A percentile compares a stretch with the other conserved stretches of the same genome.
Conservation (phyloP, 73 alveolate genomes). For the Tetrahymena borealis region DNA sequence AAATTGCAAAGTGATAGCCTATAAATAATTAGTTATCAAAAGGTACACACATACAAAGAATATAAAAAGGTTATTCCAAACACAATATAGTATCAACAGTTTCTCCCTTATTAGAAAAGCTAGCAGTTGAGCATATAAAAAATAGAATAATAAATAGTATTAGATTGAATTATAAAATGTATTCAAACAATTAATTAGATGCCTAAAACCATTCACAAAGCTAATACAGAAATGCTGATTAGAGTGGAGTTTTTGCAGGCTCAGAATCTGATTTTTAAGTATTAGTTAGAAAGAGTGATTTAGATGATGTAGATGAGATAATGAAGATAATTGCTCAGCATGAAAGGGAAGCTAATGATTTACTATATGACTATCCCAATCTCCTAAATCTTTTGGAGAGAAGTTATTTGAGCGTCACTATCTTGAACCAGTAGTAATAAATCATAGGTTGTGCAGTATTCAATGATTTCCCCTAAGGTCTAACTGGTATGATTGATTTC, state of each 20-base stretch:
- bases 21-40: no score
- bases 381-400: conserved; percentile 74
- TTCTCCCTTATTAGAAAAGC: no score
- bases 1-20: no score
- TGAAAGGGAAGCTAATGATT: conserved; percentile 16
- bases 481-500: conserved; percentile 63
- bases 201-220: background rate
- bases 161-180: background rate
- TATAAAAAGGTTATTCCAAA: no score
- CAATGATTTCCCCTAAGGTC: conserved; percentile 78
- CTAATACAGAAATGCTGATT: background rate
- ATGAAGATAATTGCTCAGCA: conserved; percentile 3
- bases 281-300: conserved; percentile 27
- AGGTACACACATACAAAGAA: no score
- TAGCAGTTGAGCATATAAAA: no score
- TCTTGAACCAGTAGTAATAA: conserved; percentile 59
- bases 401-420: conserved; percentile 72
- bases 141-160: background rate
- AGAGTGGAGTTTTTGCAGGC: background rate
- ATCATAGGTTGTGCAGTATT: conserved; percentile 85
- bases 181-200: background rate
- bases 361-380: conserved; percentile 58
- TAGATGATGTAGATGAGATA: conserved; percentile 19
- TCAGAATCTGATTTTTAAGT: background rate
- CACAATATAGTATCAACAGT: no score